Base-by-base conservation (phyloP, 768 basidiomycete genomes). In the Phlebiopsis gigantea region DNA sequence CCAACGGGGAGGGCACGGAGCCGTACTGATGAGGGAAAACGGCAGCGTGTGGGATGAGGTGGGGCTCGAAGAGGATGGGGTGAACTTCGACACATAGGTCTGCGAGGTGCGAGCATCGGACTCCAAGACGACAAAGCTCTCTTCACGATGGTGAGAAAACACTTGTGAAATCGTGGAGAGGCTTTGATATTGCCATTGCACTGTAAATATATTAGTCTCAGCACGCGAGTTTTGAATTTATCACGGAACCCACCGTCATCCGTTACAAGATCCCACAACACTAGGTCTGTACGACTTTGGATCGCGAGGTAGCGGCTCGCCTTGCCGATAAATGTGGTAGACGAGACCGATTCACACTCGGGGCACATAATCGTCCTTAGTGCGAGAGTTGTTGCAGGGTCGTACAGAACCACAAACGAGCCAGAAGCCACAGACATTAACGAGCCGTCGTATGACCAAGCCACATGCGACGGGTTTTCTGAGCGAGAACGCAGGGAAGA, bases 381-480 rank as follows among this genome's bases (percentile, higher is more conserved):
- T 15, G 90, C 71, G 22, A 75, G 69, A 58, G 83, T 87, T 22
- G 82, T 83, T 21, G 73, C 63, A 0, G 90, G 78, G 63, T 93
- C 85, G 70, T 89, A 97, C 5, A 98, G 69, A 5, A 83, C 81
- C 52, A 95, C 77, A 57, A 81, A 81, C 15, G 79, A 66, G 0
- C 83, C 84, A 52, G 88, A 78, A 12, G 85, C 77, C 21, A 95
- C 78, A 12, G 87, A 88, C 46, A 98, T 73, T 29, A 99, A 76
- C 5, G 94, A 94, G 8, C 83, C 87, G 68, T 99, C 97, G 4
- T 77, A 79, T 5, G 95, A 91, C 85, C 93, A 97, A 1, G 84
- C 78, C 0, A 80, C 74, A 60, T 84, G 77, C 53, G 75, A 77
- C 29, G 93, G 90, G 50, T 75, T 72, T 65, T 84, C 80, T n/a